These are phyloP conservation scores for Glomus cerebriforme DNA, from an alignment of 192 early-diverging fungal genomes.

Conservation along the genomic window DNA sequence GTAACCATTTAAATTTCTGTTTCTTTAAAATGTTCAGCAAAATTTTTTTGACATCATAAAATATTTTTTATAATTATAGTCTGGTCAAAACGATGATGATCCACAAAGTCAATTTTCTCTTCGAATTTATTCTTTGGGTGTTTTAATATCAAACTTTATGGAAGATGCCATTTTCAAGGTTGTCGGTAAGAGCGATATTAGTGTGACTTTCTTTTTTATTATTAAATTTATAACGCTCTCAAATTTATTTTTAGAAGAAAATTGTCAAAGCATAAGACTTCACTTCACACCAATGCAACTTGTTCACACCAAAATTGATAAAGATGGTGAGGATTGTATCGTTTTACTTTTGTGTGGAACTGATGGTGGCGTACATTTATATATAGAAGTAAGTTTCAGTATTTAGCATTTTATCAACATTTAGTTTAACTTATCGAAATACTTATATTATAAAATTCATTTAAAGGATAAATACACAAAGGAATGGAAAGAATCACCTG, in stretches of 20 bases:
- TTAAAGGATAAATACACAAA: not conserved
- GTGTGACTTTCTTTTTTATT: not conserved
- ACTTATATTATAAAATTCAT: not conserved
- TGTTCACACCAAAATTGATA: not conserved
- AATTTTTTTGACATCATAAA: not conserved
- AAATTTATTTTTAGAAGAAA: not conserved
- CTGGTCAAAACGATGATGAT: not conserved
- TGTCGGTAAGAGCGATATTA: conserved; percentile 3
- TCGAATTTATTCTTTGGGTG: conserved; percentile 24
- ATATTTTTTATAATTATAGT: not conserved
- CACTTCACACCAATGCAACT: conserved; percentile 26
- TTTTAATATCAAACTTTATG: not conserved
- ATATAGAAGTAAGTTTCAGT: not conserved
- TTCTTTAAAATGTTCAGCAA: not conserved
- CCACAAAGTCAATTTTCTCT: not conserved
- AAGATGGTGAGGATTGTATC: not conserved
- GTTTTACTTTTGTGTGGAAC: conserved; percentile 28
- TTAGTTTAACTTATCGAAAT: not conserved
- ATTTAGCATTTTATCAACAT: not conserved
- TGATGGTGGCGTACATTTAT: conserved; percentile 27
- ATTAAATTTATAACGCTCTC: not conserved
- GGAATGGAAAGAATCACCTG: conserved; percentile 9
- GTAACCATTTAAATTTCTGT: not conserved
- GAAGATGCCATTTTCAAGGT: conserved; percentile 1
- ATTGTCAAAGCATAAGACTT: conserved; percentile 9